Conservation (phyloP, 192 early-diverging fungal genomes). For the Coemansia sp. region DNA sequence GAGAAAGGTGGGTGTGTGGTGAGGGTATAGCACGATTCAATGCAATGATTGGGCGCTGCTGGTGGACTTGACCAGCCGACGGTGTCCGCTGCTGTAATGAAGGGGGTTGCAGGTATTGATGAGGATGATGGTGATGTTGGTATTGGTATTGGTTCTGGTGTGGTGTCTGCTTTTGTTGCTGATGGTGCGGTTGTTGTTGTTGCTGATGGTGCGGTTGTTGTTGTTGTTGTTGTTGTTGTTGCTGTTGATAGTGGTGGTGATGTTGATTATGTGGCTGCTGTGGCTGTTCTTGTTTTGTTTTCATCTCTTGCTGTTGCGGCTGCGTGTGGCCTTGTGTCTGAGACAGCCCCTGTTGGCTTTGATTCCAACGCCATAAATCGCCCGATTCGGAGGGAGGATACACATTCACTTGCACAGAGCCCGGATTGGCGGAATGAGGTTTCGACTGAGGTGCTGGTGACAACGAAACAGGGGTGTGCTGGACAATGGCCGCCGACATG, state of each 20-base stretch:
- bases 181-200: background rate
- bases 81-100: background rate
- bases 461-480: constrained; percentile 46
- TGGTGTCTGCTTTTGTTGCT: background rate
- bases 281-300: constrained; percentile 1
- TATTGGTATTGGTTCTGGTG: constrained; percentile 1
- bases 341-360: constrained; percentile 10
- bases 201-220: background rate
- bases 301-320: constrained; percentile 19
- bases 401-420: constrained; percentile 40
- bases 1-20: constrained; percentile 25
- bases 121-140: background rate
- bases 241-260: constrained; percentile 2
- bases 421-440: constrained; percentile 27
- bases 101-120: constrained; percentile 6
- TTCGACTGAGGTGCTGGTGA: constrained; percentile 37
- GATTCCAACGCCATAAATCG: constrained; percentile 41
- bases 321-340: constrained; percentile 14
- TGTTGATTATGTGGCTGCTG: constrained; percentile 10
- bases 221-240: background rate
- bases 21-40: constrained; percentile 17
- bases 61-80: background rate
- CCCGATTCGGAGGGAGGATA: constrained; percentile 44
- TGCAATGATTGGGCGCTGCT: constrained; percentile 23
- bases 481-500: constrained; percentile 31